These are phyloP conservation scores for Fraxinus ornus DNA, from an alignment of 305 asterid species.

Conservation along the genomic window DNA sequence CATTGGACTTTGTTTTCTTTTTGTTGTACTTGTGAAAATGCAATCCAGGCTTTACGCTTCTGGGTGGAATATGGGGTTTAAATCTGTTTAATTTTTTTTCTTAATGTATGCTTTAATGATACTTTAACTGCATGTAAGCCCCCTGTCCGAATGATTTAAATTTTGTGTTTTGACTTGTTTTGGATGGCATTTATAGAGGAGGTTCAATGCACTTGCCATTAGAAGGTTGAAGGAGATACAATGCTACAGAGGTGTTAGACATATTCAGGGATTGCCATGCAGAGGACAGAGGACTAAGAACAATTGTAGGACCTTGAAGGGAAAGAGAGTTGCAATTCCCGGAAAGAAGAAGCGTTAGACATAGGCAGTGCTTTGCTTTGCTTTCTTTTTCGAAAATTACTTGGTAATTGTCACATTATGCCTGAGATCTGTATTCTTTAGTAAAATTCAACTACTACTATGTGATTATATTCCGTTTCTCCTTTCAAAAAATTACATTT, in stretches of 20 bases:
- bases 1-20: neutral
- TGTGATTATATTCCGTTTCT: too few relatives aligned
- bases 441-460: conserved; percentile 1
- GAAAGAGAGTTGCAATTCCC: conserved; percentile 79
- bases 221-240: conserved; percentile 90
- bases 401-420: conserved; percentile 13
- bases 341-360: conserved; percentile 81
- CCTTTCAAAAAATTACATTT: conserved; percentile 2
- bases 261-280: conserved; percentile 89
- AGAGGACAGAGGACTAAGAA: conserved; percentile 95
- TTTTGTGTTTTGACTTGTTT: neutral
- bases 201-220: conserved; percentile 81
- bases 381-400: conserved; percentile 13
- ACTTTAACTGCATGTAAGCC: neutral
- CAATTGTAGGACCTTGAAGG: conserved; percentile 90
- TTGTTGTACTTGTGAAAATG: neutral
- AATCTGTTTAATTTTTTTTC: neutral
- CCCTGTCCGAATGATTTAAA: neutral
- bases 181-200: conserved; percentile 51
- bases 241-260: conserved; percentile 91
- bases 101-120: neutral
- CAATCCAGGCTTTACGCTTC: neutral
- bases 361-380: neutral
- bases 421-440: conserved; percentile 5
- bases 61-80: neutral